Percentiles rank a stretch among this genome's conserved stretches.
Conservation (phyloP, 176 grass and related monocot species). For the Carex pumila region DNA sequence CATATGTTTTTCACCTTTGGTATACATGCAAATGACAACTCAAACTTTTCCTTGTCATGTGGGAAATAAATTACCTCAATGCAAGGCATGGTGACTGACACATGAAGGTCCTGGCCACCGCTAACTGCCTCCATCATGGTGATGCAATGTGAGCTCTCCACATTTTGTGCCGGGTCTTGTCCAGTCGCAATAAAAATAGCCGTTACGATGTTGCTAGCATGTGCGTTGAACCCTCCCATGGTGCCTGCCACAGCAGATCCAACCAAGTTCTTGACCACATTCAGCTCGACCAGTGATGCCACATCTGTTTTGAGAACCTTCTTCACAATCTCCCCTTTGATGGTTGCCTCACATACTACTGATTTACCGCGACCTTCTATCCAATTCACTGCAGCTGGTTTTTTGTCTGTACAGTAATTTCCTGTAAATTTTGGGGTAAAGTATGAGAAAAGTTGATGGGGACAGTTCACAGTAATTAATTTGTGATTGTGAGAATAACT, state of each 20-base stretch:
- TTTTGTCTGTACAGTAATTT: constrained; percentile 22
- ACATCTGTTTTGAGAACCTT: constrained; percentile 21
- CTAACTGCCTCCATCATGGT: constrained; percentile 21
- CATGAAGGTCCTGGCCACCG: constrained; percentile 3
- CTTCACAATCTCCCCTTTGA: constrained; percentile 12
- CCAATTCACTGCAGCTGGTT: constrained; percentile 15
- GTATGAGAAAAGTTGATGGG: not conserved
- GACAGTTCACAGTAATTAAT: not conserved
- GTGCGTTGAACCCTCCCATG: constrained; percentile 23
- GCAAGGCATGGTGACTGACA: constrained; percentile 22
- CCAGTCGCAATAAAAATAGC: constrained; percentile 20
- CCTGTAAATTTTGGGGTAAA: not conserved
- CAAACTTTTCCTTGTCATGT: not conserved
- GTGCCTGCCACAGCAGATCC: constrained; percentile 15
- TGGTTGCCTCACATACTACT: constrained; percentile 10
- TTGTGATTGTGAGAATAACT: not conserved
- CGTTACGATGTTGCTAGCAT: constrained; percentile 21
- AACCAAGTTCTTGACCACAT: constrained; percentile 15
- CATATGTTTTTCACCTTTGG: not conserved
- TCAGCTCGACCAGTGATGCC: not conserved
- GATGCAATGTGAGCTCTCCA: constrained; percentile 21
- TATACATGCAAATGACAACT: not conserved
- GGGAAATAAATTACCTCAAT: constrained; percentile 1
- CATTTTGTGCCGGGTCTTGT: constrained; percentile 16
- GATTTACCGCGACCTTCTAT: constrained; percentile 20